Percentiles rank a stretch among this genome's conserved stretches.
These are phyloP conservation scores for Apium graveolens DNA, from an alignment of 129 eudicot species.

Conservation along the genomic window DNA sequence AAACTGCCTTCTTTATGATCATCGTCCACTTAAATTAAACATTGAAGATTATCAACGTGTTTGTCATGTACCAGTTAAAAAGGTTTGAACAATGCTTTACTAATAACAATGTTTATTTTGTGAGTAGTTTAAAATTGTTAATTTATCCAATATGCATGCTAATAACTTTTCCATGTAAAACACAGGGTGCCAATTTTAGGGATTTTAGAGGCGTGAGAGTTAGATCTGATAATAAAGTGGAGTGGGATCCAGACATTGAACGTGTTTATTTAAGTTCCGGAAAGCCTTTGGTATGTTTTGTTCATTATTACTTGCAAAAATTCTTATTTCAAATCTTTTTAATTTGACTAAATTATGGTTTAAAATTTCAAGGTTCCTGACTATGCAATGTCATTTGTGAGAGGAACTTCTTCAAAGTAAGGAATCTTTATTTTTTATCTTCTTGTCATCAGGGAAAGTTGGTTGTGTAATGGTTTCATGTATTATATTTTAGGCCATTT, in stretches of 20 bases:
- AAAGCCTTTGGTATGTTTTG: slow-evolving; percentile 56
- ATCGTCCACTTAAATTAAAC: slow-evolving; percentile 53
- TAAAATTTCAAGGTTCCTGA: slow-evolving; percentile 56
- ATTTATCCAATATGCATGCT: background rate
- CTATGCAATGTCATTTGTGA: slow-evolving; percentile 56
- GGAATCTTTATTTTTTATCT: background rate
- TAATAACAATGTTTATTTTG: background rate
- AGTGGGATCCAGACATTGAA: slow-evolving; percentile 49
- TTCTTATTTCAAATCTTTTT: background rate
- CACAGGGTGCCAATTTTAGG: slow-evolving; percentile 76
- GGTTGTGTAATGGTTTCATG: background rate
- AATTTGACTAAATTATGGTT: background rate
- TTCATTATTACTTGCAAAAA: background rate
- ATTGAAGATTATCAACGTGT: slow-evolving; percentile 65
- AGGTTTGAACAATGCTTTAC: slow-evolving; percentile 32
- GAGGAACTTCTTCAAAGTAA: slow-evolving; percentile 63
- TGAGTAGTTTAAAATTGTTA: background rate
- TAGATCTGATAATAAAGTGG: slow-evolving; percentile 40
- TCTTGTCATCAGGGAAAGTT: background rate
- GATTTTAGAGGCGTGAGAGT: slow-evolving; percentile 60
- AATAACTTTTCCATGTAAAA: background rate
- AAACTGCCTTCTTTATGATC: slow-evolving; percentile 45
- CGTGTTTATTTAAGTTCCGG: slow-evolving; percentile 41
- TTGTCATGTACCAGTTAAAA: slow-evolving; percentile 56
- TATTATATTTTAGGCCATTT: slow-evolving; percentile 46